Evolutionary conservation across 2,329 filamentous ascomycete genomes (phyloP).

Genomic region (Coniochaeta hoffmannii): DNA sequence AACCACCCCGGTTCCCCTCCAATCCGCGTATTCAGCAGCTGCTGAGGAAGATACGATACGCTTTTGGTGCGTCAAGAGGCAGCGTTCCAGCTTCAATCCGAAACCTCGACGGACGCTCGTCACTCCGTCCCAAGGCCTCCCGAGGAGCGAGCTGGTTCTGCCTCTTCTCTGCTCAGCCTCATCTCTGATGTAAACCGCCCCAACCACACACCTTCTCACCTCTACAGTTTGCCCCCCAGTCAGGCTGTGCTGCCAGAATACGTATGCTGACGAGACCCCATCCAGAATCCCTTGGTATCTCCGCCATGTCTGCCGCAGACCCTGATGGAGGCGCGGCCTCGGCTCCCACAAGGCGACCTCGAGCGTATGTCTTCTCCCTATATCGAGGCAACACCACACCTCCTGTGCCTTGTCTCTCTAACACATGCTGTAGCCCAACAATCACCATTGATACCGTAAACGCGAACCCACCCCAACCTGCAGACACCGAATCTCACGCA

Average conservation of each 20-base stretch:
- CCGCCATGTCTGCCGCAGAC: background rate
- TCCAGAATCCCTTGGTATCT: background rate
- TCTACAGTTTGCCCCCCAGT: background rate
- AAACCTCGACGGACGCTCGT: background rate
- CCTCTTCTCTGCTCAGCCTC: background rate
- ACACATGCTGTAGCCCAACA: slow-evolving; percentile 32
- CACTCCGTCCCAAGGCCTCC: background rate
- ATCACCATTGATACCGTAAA: slow-evolving; percentile 45
- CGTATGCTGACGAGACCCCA: background rate
- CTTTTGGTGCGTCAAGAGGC: background rate
- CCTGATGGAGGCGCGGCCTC: slow-evolving; percentile 7
- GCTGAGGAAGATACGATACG: background rate
- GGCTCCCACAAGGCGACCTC: slow-evolving; percentile 20
- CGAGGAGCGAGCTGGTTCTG: background rate
- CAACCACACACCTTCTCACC: background rate
- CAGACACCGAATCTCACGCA: slow-evolving; percentile 20
- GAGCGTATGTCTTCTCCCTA: slow-evolving; percentile 27
- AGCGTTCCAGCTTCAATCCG: background rate
- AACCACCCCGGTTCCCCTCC: background rate
- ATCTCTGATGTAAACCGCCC: background rate
- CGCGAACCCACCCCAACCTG: slow-evolving; percentile 18
- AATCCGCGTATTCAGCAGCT: background rate
- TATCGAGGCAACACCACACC: background rate
- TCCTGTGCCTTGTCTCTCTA: slow-evolving; percentile 20
- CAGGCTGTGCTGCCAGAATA: background rate